Percentiles rank a stretch among this genome's conserved stretches.
Evolutionary conservation across 805 yeast genomes (phyloP).

Genomic region (Lachancea mirantina): DNA sequence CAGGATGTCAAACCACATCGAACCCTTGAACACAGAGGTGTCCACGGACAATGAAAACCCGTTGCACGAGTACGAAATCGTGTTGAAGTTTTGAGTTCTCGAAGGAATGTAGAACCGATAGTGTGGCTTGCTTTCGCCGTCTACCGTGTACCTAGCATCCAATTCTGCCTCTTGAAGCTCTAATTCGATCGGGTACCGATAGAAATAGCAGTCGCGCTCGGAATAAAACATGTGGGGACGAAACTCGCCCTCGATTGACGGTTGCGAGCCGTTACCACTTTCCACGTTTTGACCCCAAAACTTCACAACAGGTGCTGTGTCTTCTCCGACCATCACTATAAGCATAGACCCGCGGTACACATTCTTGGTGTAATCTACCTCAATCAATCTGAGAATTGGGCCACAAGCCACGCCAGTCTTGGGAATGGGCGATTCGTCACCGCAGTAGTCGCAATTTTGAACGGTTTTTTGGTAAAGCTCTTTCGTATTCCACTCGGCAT

Average conservation of each 20-base stretch:
- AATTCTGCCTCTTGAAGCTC: slow-evolving; percentile 46
- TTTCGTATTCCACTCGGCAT: slow-evolving; percentile 22
- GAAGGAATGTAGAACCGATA: slow-evolving; percentile 70
- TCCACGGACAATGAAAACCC: slow-evolving; percentile 77
- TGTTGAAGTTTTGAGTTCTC: slow-evolving; percentile 60
- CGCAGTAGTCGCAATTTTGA: slow-evolving; percentile 17
- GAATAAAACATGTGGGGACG: slow-evolving; percentile 39
- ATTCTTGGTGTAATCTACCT: slow-evolving; percentile 44
- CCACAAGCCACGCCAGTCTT: slow-evolving; percentile 47
- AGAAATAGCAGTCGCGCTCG: slow-evolving; percentile 48
- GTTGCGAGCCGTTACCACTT: slow-evolving; percentile 5
- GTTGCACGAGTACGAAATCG: slow-evolving; percentile 80
- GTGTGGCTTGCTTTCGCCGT: slow-evolving; percentile 35
- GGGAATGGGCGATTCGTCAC: slow-evolving; percentile 17
- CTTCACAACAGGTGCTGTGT: slow-evolving; percentile 25
- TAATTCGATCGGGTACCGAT: slow-evolving; percentile 56
- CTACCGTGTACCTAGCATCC: slow-evolving; percentile 54
- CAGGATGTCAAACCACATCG: slow-evolving; percentile 82
- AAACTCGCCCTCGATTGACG: slow-evolving; percentile 37
- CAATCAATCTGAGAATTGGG: slow-evolving; percentile 65
- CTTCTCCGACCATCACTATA: slow-evolving; percentile 48
- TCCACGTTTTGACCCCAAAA: slow-evolving; percentile 11
- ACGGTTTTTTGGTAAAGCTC: slow-evolving; percentile 17
- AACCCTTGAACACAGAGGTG: slow-evolving; percentile 59
- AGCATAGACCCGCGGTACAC: slow-evolving; percentile 64